These are phyloP conservation scores for Arthrobotrys iridis DNA, from an alignment of 2,329 filamentous ascomycete genomes.

Conservation along the genomic window DNA sequence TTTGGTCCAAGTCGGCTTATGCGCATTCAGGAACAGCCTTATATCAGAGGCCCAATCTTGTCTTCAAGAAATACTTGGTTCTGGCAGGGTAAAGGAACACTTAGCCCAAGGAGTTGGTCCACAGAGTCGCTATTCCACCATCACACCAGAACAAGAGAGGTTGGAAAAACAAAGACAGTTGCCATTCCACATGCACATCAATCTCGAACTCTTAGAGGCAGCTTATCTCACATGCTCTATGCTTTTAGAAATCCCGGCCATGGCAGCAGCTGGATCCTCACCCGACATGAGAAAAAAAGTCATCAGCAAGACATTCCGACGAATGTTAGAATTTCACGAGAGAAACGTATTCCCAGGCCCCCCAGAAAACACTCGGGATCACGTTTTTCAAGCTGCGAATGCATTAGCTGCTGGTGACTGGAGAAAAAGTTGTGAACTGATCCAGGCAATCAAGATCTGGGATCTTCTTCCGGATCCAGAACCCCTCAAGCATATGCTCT, in stretches of 20 bases:
- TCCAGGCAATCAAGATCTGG: constrained; percentile 99
- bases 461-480: constrained; percentile 93
- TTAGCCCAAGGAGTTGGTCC: constrained; percentile 98
- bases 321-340: constrained; percentile 99
- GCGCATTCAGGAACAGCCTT: constrained; percentile 95
- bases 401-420: constrained; percentile 95
- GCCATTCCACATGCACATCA: constrained; percentile 99
- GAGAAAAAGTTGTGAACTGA: constrained; percentile 94
- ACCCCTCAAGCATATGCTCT: constrained; percentile 96
- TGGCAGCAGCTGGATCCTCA: constrained; percentile 95
- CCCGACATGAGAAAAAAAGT: constrained; percentile 97
- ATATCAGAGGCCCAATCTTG: constrained; percentile 98
- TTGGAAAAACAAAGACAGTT: constrained; percentile 96
- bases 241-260: constrained; percentile 96
- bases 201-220: constrained; percentile 96
- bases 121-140: constrained; percentile 87
- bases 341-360: constrained; percentile 98
- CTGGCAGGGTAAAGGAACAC: constrained; percentile 95
- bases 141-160: constrained; percentile 96
- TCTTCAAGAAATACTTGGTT: constrained; percentile 96
- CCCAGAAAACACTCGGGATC: constrained; percentile 97
- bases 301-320: constrained; percentile 99
- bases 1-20: constrained; percentile 95
- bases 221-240: constrained; percentile 99
- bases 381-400: constrained; percentile 99